Base-by-base conservation (phyloP, 2,329 filamentous ascomycete genomes). In the Thelonectria discophora region DNA sequence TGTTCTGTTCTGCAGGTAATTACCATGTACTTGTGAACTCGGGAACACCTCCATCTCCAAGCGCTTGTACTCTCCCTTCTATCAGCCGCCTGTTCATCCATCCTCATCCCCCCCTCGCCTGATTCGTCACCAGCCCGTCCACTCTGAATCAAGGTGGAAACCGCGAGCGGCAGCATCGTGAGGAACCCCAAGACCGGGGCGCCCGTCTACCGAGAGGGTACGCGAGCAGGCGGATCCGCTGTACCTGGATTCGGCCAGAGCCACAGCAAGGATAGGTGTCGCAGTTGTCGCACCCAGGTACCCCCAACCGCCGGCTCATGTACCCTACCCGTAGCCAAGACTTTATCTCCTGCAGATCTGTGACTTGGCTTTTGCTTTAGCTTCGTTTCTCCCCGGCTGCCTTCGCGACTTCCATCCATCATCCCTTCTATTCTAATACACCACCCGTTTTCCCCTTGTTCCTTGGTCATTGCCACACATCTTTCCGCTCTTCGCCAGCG, bases 341-440 rank as follows among this genome's bases (percentile, higher is more conserved):
- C 12, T 21, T 13, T 51, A 32, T 7, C 24, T 12, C 24, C 60
- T 71, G 67, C 53, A 67, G 69, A 71, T 71, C 69, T 60, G 61
- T 50, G 60, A 70, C 69, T 71, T 69, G 69, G 69, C 67, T 69
- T 70, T 71, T 63, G 49, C 67, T 68, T 24, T 4, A 7, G 24
- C 7, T 4, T 7, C 24, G 4, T 4, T 4, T 24, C 4, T 7
- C 24, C 69, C 67, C 24, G 42, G 18, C 20, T 51, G 7, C 51
- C 20, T 18, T 34, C 27, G 17, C 46, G 34, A 52, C 48, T 54
- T 58, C 50, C 37, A 20, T 52, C 40, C 61, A 56, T 47, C 47
- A 50, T 47, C 52, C 20, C 30, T 53, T 13, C 49, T 34, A 30
- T 49, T 21, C 30, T 24, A 43, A 20, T 58, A 46, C 17, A 24